Conservation (phyloP, 163 green algal genomes). For the Chlamydomonas reinhardtii region DNA sequence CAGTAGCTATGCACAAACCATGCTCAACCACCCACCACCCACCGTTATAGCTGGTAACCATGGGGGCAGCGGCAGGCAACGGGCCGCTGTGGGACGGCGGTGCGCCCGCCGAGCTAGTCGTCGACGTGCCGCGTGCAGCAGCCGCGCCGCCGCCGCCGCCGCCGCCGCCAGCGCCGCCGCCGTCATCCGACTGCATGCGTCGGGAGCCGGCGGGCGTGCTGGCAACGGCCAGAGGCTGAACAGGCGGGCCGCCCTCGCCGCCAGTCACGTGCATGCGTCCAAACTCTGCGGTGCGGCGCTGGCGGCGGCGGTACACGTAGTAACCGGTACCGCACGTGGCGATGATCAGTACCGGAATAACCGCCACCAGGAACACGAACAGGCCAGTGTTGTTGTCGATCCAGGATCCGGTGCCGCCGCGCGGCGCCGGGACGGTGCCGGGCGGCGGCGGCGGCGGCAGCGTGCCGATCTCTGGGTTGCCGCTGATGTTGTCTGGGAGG, state of each 20-base stretch:
- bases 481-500: background rate
- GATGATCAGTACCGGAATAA: background rate
- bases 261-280: background rate
- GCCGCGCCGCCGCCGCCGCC: no score
- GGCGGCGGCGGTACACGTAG: constrained; percentile 4
- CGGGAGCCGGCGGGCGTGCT: no score
- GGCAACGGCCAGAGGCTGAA: background rate
- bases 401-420: constrained; percentile 2
- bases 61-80: background rate
- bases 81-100: no score
- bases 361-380: constrained; percentile 14
- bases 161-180: no score
- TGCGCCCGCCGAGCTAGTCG: background rate
- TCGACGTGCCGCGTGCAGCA: no score
- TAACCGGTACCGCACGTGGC: constrained; percentile 17
- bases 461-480: background rate
- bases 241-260: background rate
- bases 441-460: background rate
- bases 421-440: no score
- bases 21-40: no score
- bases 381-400: constrained; percentile 3
- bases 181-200: no score
- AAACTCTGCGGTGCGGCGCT: background rate
- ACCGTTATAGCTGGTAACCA: constrained; percentile 13
- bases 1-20: no score